Base-by-base conservation (phyloP, 495 filamentous ascomycete genomes). In the Bathelium albidoporum region DNA sequence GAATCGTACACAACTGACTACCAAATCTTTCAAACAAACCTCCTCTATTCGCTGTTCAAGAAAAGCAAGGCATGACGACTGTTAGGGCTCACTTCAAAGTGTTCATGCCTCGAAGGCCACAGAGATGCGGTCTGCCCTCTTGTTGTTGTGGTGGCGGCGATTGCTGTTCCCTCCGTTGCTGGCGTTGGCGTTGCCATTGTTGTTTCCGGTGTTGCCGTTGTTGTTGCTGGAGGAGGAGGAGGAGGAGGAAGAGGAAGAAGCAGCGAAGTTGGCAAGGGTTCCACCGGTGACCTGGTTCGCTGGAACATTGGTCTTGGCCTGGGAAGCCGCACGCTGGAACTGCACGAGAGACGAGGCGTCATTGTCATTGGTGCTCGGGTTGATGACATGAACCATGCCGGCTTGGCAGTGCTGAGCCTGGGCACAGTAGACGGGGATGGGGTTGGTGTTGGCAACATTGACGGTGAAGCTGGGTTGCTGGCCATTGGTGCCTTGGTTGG, bases 381-480 rank as follows among this genome's bases (percentile, higher is more conserved):
- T 55, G 49, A 55, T 55, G 49, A 55, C 49, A 24, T 55, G 49
- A 20, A 55, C 49, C 49, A 55, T 55, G 10, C 49, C 49, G 16
- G 49, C 49, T 20, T 55, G 49, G 20, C 49, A 55, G 24, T 55
- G 49, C 49, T 55, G 49, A 29, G 49, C 49, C 49, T 55, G 49
- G 29, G 49, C 49, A 24, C 49, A 55, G 49, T 55, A 55, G 49
- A 55, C 49, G 49, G 49, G 49, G 20, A 55, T 55, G 20, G 49
- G 49, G 49, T 55, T 16, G 49, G 49, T 55, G 24, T 55, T 29
- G 49, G 49, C 49, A 29, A 55, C 49, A 24, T 55, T 55, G 49
- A 55, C 16, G 49, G 49, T 55, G 49, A 55, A 55, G 49, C 49
- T 55, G 24, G 49, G 49, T 2, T 55, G 49, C 49, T 55, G 49